These are phyloP conservation scores for Cryptosporidium sp. DNA, from an alignment of 169 alveolate genomes.

Conservation along the genomic window DNA sequence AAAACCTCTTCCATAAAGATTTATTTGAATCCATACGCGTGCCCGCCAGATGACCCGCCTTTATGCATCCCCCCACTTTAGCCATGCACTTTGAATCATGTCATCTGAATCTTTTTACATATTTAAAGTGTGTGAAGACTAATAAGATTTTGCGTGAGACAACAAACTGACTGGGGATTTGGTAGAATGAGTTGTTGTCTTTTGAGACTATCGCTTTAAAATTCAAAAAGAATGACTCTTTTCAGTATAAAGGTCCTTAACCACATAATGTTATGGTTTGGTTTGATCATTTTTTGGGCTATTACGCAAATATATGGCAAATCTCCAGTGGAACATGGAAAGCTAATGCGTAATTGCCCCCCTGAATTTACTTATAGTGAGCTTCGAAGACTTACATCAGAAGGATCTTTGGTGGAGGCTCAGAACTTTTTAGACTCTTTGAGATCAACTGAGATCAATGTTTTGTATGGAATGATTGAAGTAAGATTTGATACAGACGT, in stretches of 20 bases:
- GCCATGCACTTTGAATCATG: conserved; percentile 36
- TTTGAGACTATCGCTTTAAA: neutral
- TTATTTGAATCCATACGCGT: neutral
- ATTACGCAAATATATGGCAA: neutral
- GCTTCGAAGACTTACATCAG: neutral
- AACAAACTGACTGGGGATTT: neutral
- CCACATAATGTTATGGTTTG: conserved; percentile 26
- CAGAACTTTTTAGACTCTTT: conserved; percentile 20
- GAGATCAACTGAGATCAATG: conserved; percentile 19
- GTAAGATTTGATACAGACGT: conserved; percentile 8
- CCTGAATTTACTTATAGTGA: conserved; percentile 33
- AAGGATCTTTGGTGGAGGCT: conserved; percentile 34
- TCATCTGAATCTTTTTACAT: conserved; percentile 19
- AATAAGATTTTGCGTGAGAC: neutral
- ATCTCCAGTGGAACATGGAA: neutral
- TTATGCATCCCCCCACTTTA: conserved; percentile 39
- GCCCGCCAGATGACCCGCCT: conserved; percentile 31
- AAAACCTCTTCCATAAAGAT: neutral
- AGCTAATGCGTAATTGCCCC: conserved; percentile 59
- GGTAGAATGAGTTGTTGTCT: conserved; percentile 8
- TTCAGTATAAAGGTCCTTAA: neutral
- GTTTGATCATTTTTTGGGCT: neutral
- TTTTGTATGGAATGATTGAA: conserved; percentile 30
- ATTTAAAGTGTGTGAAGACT: neutral
- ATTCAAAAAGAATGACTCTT: conserved; percentile 11